A percentile compares a stretch with the other conserved stretches of the same genome.
Conservation (phyloP, 2,329 filamentous ascomycete genomes). For the Sphaceloma murrayae region DNA sequence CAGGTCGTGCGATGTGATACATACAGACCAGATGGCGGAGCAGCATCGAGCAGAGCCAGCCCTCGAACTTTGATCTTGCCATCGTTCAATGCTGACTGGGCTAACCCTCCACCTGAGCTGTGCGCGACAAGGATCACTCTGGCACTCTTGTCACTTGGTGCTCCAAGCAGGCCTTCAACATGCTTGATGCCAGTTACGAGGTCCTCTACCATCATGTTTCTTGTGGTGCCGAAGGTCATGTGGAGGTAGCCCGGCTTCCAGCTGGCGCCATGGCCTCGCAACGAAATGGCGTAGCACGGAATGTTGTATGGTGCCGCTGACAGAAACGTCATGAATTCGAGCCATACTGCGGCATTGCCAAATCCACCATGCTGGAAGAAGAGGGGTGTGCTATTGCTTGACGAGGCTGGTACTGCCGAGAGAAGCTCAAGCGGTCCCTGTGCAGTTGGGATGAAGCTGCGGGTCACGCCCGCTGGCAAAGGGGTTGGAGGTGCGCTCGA, state of each 20-base stretch:
- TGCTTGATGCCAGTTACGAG: conserved; percentile 4
- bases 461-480: neutral
- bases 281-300: conserved; percentile 4
- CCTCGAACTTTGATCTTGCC: neutral
- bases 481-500: neutral
- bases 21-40: conserved; percentile 8
- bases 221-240: conserved; percentile 4
- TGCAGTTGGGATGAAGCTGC: neutral
- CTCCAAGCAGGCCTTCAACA: no score
- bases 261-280: conserved; percentile 4
- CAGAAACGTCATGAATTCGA: conserved; percentile 2
- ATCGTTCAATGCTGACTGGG: conserved; percentile 6
- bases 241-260: conserved; percentile 9
- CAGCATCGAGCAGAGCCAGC: conserved; percentile 5
- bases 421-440: conserved; percentile 8
- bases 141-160: neutral
- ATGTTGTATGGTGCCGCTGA: conserved; percentile 6
- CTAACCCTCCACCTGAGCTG: neutral
- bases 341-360: conserved; percentile 2
- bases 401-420: neutral
- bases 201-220: conserved; percentile 1
- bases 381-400: neutral
- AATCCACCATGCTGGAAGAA: conserved; percentile 10
- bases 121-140: conserved; percentile 3
- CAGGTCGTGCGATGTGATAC: neutral